These are phyloP conservation scores for Massariosphaeria phaeospora DNA, from an alignment of 495 filamentous ascomycete genomes.

Conservation along the genomic window DNA sequence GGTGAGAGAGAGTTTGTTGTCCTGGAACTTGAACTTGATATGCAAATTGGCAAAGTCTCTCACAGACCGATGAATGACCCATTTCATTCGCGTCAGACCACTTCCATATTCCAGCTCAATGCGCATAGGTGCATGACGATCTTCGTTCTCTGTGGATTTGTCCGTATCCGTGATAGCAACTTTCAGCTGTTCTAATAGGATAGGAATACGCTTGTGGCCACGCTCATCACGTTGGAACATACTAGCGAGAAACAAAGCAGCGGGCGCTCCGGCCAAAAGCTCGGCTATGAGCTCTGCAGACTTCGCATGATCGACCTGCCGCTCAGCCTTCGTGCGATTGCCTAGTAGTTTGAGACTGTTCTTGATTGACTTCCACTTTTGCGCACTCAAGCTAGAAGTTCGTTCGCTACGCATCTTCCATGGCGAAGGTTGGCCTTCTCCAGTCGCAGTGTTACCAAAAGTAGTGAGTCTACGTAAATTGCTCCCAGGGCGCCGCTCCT, in stretches of 20 bases:
- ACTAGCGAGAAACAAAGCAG: slow-evolving; percentile 86
- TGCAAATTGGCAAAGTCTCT: slow-evolving; percentile 91
- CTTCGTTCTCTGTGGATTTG: slow-evolving; percentile 44
- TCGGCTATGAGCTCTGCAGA: slow-evolving; percentile 96
- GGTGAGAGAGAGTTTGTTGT: slow-evolving; percentile 61
- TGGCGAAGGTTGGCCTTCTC: slow-evolving; percentile 48
- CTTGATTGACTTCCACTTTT: slow-evolving; percentile 84
- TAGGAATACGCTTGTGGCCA: slow-evolving; percentile 87
- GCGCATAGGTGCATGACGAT: slow-evolving; percentile 79
- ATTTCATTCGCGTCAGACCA: slow-evolving; percentile 93
- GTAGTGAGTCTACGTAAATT: slow-evolving; percentile 72
- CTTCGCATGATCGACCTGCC: slow-evolving; percentile 80
- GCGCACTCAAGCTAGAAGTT: slow-evolving; percentile 71
- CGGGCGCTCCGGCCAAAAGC: slow-evolving; percentile 82
- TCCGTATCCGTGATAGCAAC: slow-evolving; percentile 73
- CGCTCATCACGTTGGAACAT: slow-evolving; percentile 98
- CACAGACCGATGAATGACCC: slow-evolving; percentile 82
- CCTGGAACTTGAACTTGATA: slow-evolving; percentile 79
- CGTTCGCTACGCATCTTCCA: slow-evolving; percentile 55
- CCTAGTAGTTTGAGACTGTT: slow-evolving; percentile 76
- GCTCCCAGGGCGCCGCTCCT: slow-evolving; percentile 60
- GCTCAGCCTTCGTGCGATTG: slow-evolving; percentile 71
- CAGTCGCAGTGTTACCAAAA: slow-evolving; percentile 52
- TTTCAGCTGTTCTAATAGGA: slow-evolving; percentile 92
- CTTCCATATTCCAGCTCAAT: slow-evolving; percentile 96